phyloP scores from a whole-genome alignment of 495 filamentous ascomycete genomes.

The Daldinia decipiens region DNA sequence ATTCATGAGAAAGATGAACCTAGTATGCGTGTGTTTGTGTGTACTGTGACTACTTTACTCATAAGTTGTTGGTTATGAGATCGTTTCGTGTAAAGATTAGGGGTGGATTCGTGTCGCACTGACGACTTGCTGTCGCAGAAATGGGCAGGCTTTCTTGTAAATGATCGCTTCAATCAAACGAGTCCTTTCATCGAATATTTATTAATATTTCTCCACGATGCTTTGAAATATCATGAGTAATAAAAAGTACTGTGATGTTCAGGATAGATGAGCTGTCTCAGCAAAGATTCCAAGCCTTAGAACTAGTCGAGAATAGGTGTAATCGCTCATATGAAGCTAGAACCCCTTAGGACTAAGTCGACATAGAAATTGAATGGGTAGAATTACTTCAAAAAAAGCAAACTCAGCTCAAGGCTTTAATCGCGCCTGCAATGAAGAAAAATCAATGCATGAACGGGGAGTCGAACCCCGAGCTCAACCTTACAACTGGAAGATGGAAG shows the following conservation, averaged over 20 bases:
- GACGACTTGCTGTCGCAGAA: not conserved
- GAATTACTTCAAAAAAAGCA: too few species aligned
- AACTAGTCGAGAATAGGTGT: too few species aligned
- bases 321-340: too few species aligned
- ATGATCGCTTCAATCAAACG: not conserved
- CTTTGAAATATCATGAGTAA: too few species aligned
- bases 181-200: not conserved
- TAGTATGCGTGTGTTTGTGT: not conserved
- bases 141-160: not conserved
- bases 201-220: not conserved
- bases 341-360: too few species aligned
- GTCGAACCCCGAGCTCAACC: conserved; percentile 21
- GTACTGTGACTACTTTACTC: not conserved
- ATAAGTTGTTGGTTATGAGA: not conserved
- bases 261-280: too few species aligned
- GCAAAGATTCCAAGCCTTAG: too few species aligned
- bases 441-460: conserved; percentile 14
- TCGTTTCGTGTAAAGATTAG: not conserved
- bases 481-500: conserved; percentile 3
- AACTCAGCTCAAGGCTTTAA: too few species aligned
- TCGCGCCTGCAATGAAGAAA: not conserved
- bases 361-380: too few species aligned
- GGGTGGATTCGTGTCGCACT: not conserved
- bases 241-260: too few species aligned
- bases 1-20: not conserved